Percentiles rank a stretch among this genome's conserved stretches.
phyloP scores from a whole-genome alignment of 345 rosid species.

The Aurinia saxatilis region DNA sequence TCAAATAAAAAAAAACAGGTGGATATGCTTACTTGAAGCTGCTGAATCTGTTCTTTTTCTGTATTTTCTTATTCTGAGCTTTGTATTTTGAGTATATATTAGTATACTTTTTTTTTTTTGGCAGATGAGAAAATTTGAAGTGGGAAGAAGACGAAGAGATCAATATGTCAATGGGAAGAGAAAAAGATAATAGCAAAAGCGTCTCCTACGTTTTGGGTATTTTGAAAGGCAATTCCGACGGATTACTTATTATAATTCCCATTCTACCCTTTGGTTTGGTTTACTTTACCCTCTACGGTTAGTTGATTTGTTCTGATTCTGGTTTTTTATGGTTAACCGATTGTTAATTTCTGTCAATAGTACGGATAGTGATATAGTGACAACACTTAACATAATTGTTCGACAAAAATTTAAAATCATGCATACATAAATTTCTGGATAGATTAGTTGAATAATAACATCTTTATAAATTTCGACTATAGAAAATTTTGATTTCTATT shows the following conservation, averaged over 20 bases:
- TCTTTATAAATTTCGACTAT: no score
- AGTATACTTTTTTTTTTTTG: not conserved
- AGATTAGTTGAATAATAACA: no score
- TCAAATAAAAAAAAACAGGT: not conserved
- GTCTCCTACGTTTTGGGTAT: not conserved
- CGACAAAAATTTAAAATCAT: no score
- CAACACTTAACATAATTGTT: no score
- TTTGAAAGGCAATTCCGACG: not conserved
- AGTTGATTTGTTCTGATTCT: no score
- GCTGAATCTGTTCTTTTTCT: not conserved
- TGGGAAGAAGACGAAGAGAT: constrained; percentile 1
- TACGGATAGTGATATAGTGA: no score
- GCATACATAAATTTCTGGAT: no score
- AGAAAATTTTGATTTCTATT: no score
- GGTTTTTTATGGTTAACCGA: no score
- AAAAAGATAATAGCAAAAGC: not conserved
- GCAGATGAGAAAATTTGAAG: not conserved
- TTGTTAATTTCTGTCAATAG: no score
- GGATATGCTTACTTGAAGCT: constrained; percentile 5
- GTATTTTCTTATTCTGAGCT: not conserved
- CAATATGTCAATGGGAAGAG: not conserved
- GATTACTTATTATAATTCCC: not conserved
- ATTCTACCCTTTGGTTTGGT: not conserved
- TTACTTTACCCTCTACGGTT: no score
- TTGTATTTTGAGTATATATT: not conserved